Conservation (phyloP, 163 green algal species). For the Trebouxia gelatinosa region DNA sequence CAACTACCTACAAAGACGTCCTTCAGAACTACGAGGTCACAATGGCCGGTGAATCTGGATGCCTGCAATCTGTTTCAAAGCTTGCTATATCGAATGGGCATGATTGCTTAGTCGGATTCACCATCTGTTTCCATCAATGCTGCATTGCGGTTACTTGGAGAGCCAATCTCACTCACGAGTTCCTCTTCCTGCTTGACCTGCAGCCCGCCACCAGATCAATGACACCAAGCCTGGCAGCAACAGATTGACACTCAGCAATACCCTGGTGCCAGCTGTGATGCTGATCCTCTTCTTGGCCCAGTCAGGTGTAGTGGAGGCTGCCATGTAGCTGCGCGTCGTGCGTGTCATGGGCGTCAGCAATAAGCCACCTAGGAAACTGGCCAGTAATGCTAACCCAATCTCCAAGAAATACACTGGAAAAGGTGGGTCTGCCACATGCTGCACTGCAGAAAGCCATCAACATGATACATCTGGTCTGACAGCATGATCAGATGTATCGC, state of each 20-base stretch:
- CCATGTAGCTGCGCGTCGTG: conserved; percentile 2
- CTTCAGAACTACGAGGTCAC: no score
- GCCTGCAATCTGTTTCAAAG: no score
- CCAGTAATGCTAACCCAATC: background rate
- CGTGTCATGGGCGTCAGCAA: conserved; percentile 16
- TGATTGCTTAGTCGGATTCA: no score
- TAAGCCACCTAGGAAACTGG: background rate
- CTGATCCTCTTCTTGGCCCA: background rate
- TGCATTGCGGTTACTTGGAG: no score
- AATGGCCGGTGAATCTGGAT: no score
- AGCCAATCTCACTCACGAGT: no score
- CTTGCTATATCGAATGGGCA: no score
- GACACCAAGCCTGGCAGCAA: background rate
- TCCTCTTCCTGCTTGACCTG: conserved; percentile 9
- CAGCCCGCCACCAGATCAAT: no score
- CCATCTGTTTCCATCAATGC: no score
- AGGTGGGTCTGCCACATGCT: conserved; percentile 8
- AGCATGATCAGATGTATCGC: no score
- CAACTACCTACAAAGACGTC: no score
- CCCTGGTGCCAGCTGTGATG: background rate
- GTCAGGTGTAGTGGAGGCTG: background rate
- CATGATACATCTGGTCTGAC: no score
- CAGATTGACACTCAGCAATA: background rate
- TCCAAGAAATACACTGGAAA: background rate
- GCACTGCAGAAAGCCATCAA: conserved; percentile 16